Conservation (phyloP, 2,329 filamentous ascomycete genomes). For the Aspergillus unguis region DNA sequence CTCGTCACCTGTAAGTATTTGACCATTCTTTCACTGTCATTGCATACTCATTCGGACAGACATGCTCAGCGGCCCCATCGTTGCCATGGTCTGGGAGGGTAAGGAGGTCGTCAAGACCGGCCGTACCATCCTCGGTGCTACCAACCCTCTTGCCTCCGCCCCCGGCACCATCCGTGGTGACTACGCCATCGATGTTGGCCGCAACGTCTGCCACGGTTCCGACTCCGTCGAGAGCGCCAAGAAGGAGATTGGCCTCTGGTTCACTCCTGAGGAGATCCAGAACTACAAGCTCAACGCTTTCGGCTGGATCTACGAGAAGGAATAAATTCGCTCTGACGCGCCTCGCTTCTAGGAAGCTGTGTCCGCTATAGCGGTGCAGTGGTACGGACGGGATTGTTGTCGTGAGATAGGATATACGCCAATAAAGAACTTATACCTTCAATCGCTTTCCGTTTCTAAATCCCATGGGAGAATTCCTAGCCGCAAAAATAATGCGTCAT, state of each 20-base stretch:
- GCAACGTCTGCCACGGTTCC: slow-evolving; percentile 99
- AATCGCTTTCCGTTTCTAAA: background rate
- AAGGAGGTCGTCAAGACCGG: slow-evolving; percentile 99
- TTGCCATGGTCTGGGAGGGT: slow-evolving; percentile 99
- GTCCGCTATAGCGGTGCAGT: slow-evolving; percentile 7
- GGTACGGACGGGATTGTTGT: background rate
- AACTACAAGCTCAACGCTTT: slow-evolving; percentile 79
- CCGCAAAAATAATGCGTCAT: slow-evolving; percentile 7
- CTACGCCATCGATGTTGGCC: slow-evolving; percentile 83
- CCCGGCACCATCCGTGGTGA: slow-evolving; percentile 98
- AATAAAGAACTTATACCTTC: slow-evolving; percentile 3
- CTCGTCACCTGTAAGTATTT: slow-evolving; percentile 76
- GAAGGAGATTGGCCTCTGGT: slow-evolving; percentile 99
- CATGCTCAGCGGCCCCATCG: slow-evolving; percentile 95
- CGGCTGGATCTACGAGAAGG: slow-evolving; percentile 98
- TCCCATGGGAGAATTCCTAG: background rate
- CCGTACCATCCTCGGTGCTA: slow-evolving; percentile 92
- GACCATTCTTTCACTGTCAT: background rate
- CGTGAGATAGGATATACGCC: slow-evolving; percentile 8
- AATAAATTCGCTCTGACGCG: slow-evolving; percentile 36
- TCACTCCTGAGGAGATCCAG: slow-evolving; percentile 82
- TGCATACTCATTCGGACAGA: slow-evolving; percentile 54
- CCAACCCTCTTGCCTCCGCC: slow-evolving; percentile 92
- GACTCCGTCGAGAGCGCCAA: slow-evolving; percentile 98
- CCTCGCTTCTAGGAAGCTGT: slow-evolving; percentile 15